These are phyloP conservation scores for Begonia masoniana DNA, from an alignment of 306 rosid species.

Conservation along the genomic window DNA sequence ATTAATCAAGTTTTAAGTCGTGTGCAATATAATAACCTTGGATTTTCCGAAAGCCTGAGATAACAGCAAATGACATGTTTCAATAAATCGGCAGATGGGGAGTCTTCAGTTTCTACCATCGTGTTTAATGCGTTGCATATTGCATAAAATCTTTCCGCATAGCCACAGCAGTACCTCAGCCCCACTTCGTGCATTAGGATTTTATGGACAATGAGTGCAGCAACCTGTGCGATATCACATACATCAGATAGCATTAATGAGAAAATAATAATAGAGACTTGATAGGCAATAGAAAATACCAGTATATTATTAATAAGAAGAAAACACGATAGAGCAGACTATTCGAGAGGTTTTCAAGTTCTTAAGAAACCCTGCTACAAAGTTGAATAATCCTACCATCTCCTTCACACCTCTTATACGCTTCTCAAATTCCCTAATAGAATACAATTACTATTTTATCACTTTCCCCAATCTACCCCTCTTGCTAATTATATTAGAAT, in stretches of 20 bases:
- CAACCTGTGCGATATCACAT: constrained; percentile 14
- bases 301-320: no score
- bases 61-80: constrained; percentile 19
- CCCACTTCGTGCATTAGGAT: constrained; percentile 22
- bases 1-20: not conserved
- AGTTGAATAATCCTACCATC: no score
- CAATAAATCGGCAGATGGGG: constrained; percentile 16
- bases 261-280: no score
- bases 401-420: no score
- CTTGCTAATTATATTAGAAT: no score
- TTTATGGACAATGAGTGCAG: constrained; percentile 23
- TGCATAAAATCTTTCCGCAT: constrained; percentile 15
- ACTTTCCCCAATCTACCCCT: no score
- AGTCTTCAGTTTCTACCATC: constrained; percentile 6
- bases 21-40: constrained; percentile 19
- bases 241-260: not conserved
- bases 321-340: no score
- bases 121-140: constrained; percentile 8
- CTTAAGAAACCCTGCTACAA: no score
- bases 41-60: constrained; percentile 16
- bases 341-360: no score
- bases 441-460: no score
- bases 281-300: no score
- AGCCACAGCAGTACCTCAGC: constrained; percentile 19
- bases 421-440: no score